These are phyloP conservation scores for Marasmius fiardii DNA, from an alignment of 1,284 basidiomycete species.

Conservation along the genomic window DNA sequence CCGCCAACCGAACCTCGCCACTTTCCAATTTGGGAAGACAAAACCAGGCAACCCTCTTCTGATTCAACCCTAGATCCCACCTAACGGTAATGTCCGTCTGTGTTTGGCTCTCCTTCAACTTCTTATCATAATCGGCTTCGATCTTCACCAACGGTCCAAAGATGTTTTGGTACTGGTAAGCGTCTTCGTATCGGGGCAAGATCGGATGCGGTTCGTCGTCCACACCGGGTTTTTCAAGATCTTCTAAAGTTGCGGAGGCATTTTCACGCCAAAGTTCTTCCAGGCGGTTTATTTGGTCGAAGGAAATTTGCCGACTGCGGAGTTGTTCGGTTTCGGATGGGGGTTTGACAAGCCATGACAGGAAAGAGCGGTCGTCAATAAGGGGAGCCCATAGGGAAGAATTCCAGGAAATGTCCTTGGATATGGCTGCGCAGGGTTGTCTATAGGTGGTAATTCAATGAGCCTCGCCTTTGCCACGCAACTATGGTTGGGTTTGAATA, in stretches of 20 bases:
- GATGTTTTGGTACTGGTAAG: conserved; percentile 99
- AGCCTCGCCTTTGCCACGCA: background rate
- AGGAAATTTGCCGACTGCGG: conserved; percentile 92
- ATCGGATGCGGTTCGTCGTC: conserved; percentile 96
- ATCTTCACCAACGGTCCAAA: conserved; percentile 99
- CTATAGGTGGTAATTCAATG: conserved; percentile 35
- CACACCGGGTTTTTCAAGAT: conserved; percentile 94
- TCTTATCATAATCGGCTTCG: conserved; percentile 98
- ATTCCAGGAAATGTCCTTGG: conserved; percentile 99
- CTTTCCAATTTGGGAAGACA: conserved; percentile 94
- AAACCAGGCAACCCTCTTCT: conserved; percentile 98
- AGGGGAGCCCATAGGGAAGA: conserved; percentile 96
- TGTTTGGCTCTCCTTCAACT: conserved; percentile 96
- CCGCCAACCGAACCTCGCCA: conserved; percentile 94
- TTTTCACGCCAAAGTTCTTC: conserved; percentile 99
- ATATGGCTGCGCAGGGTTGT: conserved; percentile 96
- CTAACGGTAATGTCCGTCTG: conserved; percentile 95
- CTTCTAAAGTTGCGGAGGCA: conserved; percentile 90
- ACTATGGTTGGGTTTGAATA: conserved; percentile 9
- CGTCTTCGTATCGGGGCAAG: conserved; percentile 91
- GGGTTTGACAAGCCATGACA: conserved; percentile 98
- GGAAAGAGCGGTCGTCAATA: conserved; percentile 96
- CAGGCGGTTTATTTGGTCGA: conserved; percentile 94
- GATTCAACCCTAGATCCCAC: conserved; percentile 98
- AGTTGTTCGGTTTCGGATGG: conserved; percentile 95